Base-by-base conservation (phyloP, 495 filamentous ascomycete genomes). In the Pseudomonodictys pantanalensis region DNA sequence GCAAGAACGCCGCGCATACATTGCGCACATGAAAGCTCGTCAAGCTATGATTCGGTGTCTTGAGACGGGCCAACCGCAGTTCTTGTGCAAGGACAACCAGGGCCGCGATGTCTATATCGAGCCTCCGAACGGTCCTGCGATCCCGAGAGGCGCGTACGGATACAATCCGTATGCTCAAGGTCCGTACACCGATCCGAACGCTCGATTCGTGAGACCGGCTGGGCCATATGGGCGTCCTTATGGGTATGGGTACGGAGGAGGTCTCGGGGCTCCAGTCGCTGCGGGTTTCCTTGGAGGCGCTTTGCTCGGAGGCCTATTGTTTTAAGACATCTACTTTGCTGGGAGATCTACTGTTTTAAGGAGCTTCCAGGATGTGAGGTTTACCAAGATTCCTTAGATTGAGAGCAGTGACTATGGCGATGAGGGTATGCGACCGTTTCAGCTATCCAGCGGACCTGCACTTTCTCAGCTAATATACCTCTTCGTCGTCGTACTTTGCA, bases 51-150 rank as follows among this genome's bases (percentile, higher is more conserved):
- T 66, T 1, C 44, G 60, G 8, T 77, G 77, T 1, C 49, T 64
- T 41, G 52, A 73, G 52, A 79, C 76, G 2, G 78, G 77, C 4
- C 58, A 75, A 60, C 77, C 77, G 54, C 78, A 79, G 64, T 65
- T 72, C 4, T 18, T 81, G 1, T 75, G 76, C 30, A 76, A 73
- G 51, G 77, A 78, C 54, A 45, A 47, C 2, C 62, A 79, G 25
- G 78, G 78, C 11, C 67, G 70, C 42, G 75, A 80, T 51, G 60
- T 81, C 12, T 80, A 76, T 54, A 73, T 81, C 43, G 74, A 78
- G 66, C 76, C 78, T 18, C 74, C 74, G 17, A 28, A 23, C 24
- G 66, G 59, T n/a, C 63, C 67, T 10, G 23, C 23, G 23, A 58
- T 57, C 35, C 48, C 64, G 56, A 9, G 44, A 22, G 54, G 68